Evolutionary conservation across 176 grass and related monocot genomes (phyloP), one percentile per base, ranked within the genome.

Genomic region (Aegilops bicornis): DNA sequence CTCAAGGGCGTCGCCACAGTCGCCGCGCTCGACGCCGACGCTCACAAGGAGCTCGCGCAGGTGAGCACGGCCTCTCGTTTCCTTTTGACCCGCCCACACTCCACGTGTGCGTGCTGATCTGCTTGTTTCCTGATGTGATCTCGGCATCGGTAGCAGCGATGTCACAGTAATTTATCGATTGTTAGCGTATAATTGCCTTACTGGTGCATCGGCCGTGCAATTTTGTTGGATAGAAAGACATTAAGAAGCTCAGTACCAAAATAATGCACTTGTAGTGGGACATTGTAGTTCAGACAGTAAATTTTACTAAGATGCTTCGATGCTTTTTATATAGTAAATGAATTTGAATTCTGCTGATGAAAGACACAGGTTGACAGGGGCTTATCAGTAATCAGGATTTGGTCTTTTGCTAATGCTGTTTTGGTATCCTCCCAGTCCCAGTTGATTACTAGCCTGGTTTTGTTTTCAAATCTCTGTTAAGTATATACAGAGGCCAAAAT

Each of bases 1-100:
- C 92, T 99, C 50, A 97, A 97, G 90, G 97, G 97, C 50, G 94
- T 99, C 36, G 92, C 88, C 71, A 97, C 89, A 5, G 75, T 99
- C 40, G 94, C 97, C 3, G 97, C 97, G 10, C 92, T 99, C 24
- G 97, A 99, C 42, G 92, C 94, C 4, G 97, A 99, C 47, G 97
- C 94, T 27, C 94, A 99, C 83, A 80, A 94, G 77, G 83, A 79
- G 65, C 94, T 99, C 25, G 92, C 97, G 37, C 94, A 99, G 97
- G 97, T 97, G 72, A 84, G 65, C 27, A 7, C 69, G 29, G 20
- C 30, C 19, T 58, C 12, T 72, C 23, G 56, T 88, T 90, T 70
- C 19, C 37, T 20, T 88, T n/a, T 42, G 39, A 88, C 76, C 67
- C 65, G 50, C 2, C 5, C 30, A 31, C 27, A 58, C 47, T 56